Evolutionary conservation across 148 eudicot species (phyloP).

Genomic region (Vaccinium corymbosum): DNA sequence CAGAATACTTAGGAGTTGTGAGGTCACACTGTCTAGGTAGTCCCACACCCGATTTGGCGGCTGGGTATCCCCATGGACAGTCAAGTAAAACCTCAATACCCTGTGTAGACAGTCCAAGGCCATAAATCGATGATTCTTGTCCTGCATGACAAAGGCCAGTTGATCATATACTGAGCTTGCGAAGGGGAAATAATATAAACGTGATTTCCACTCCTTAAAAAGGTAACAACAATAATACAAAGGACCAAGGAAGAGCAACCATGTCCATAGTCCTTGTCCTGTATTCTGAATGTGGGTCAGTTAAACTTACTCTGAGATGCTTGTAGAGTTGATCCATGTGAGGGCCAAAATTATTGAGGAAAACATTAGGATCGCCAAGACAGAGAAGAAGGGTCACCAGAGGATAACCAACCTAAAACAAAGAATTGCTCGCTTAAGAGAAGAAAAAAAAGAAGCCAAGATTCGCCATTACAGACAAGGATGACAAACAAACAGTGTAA

Average conservation of each 20-base stretch:
- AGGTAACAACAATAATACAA: neutral
- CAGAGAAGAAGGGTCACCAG: slow-evolving; percentile 97
- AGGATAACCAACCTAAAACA: slow-evolving; percentile 80
- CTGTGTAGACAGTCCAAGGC: slow-evolving; percentile 97
- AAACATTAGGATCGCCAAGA: slow-evolving; percentile 92
- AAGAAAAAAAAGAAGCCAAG: neutral
- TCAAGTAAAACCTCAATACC: slow-evolving; percentile 82
- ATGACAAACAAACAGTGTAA: neutral
- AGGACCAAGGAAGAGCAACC: neutral
- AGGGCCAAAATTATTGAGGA: slow-evolving; percentile 75
- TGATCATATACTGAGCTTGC: neutral
- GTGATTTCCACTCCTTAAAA: neutral
- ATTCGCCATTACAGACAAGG: neutral
- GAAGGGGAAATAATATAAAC: neutral
- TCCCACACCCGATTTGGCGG: slow-evolving; percentile 99
- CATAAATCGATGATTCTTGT: slow-evolving; percentile 97
- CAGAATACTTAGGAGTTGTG: slow-evolving; percentile 77
- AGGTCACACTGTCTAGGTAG: slow-evolving; percentile 94
- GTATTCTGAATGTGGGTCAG: neutral
- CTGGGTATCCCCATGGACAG: slow-evolving; percentile 89
- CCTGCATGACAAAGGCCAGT: slow-evolving; percentile 48
- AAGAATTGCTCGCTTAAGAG: neutral
- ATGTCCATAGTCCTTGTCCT: slow-evolving; percentile 6
- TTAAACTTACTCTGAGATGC: slow-evolving; percentile 75
- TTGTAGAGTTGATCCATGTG: slow-evolving; percentile 99